phyloP scores from a whole-genome alignment of 768 basidiomycete species.

The Termitomyces titanicus region DNA sequence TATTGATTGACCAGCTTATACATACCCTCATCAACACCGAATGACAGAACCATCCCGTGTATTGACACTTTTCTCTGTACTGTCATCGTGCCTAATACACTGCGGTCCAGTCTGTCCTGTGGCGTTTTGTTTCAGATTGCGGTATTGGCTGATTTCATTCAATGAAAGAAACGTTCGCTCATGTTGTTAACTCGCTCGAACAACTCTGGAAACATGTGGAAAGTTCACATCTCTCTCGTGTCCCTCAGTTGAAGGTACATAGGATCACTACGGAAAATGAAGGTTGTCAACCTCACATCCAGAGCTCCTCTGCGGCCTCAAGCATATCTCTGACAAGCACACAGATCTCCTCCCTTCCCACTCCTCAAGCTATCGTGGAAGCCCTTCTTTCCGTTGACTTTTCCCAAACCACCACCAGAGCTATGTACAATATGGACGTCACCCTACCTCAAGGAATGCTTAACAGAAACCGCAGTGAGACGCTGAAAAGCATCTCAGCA shows the following conservation, averaged over 20 bases:
- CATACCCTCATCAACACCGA: too few species aligned
- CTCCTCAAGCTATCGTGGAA: slow-evolving; percentile 15
- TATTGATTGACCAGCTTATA: too few species aligned
- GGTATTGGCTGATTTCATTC: too few species aligned
- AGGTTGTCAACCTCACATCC: slow-evolving; percentile 11
- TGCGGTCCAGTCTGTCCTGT: too few species aligned
- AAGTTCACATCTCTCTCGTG: slow-evolving; percentile 17
- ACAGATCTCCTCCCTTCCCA: slow-evolving; percentile 12
- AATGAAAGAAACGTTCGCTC: too few species aligned
- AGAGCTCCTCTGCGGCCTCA: slow-evolving; percentile 3
- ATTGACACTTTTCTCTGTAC: too few species aligned
- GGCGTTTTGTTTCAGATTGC: too few species aligned
- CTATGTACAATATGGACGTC: slow-evolving; percentile 15
- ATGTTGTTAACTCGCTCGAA: slow-evolving; percentile 6
- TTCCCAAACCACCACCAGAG: slow-evolving; percentile 2
- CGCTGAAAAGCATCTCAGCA: slow-evolving; percentile 17
- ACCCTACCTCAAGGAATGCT: slow-evolving; percentile 15
- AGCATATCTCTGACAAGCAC: slow-evolving; percentile 17
- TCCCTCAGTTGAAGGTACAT: slow-evolving; percentile 15
- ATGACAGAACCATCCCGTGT: too few species aligned
- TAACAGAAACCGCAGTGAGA: slow-evolving; percentile 2
- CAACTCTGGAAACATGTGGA: slow-evolving; percentile 16
- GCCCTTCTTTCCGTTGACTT: slow-evolving; percentile 13
- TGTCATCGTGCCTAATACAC: too few species aligned
- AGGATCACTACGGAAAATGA: not conserved